Conservation (phyloP, 2,329 filamentous ascomycete genomes). For the Botrytis porri region DNA sequence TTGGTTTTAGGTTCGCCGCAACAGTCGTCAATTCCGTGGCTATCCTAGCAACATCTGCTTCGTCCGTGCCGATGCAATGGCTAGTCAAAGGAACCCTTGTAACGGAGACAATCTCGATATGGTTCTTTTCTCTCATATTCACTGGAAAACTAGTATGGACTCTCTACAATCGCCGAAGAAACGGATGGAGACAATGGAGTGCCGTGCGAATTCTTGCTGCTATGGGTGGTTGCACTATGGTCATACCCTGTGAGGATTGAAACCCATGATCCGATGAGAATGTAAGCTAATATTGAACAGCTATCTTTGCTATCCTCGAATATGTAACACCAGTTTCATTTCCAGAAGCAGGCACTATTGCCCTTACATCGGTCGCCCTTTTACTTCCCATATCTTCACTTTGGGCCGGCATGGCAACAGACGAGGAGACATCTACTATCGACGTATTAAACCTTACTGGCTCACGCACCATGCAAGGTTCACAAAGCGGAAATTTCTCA, state of each 20-base stretch:
- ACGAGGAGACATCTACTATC: constrained; percentile 26
- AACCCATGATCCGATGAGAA: background rate
- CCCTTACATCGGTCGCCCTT: constrained; percentile 57
- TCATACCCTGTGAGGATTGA: constrained; percentile 56
- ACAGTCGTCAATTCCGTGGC: constrained; percentile 45
- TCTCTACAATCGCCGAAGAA: constrained; percentile 51
- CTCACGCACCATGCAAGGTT: background rate
- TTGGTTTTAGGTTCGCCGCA: constrained; percentile 53
- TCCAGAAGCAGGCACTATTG: constrained; percentile 52
- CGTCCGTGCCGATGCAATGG: constrained; percentile 39
- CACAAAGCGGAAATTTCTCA: constrained; percentile 11
- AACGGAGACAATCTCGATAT: constrained; percentile 54
- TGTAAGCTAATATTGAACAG: constrained; percentile 40
- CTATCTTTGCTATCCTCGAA: constrained; percentile 58
- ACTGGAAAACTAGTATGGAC: constrained; percentile 58
- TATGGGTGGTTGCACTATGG: constrained; percentile 64
- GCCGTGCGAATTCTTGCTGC: constrained; percentile 66
- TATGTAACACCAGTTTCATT: constrained; percentile 45
- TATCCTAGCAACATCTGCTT: constrained; percentile 26
- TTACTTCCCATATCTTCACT: constrained; percentile 64
- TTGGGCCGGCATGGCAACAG: constrained; percentile 51
- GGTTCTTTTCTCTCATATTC: constrained; percentile 61
- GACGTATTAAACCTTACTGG: constrained; percentile 23
- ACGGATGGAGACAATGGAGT: constrained; percentile 59
- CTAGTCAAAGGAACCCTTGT: constrained; percentile 48